Evolutionary conservation across 208 protist species (phyloP).

Genomic region (Leishmania tarentolae): DNA sequence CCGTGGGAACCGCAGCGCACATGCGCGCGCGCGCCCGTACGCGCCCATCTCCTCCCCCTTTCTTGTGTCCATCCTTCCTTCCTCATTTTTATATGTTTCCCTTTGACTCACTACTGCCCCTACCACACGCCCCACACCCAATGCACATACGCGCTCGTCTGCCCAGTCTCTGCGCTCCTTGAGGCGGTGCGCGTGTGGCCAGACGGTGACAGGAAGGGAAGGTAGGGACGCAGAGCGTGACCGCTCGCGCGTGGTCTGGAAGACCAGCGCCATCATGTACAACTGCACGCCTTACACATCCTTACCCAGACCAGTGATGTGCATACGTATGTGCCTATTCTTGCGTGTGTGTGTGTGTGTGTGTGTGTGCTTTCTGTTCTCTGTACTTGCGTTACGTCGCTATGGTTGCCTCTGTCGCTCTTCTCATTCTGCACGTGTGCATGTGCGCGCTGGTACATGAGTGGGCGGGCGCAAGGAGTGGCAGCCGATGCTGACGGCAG

Average conservation of each 20-base stretch:
- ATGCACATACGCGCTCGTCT: not conserved
- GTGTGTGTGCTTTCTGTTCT: not conserved
- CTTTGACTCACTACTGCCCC: no score
- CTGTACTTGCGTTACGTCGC: not conserved
- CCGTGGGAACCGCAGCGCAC: not conserved
- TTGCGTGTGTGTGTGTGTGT: no score
- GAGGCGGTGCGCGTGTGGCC: not conserved
- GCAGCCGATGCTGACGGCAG: not conserved
- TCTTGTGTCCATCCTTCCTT: not conserved
- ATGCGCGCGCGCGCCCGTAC: not conserved
- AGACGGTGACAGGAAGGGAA: not conserved
- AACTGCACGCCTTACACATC: not conserved
- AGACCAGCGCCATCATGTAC: not conserved
- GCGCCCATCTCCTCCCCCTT: not conserved
- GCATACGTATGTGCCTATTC: no score
- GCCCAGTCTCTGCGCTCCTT: not conserved
- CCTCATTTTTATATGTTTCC: not conserved
- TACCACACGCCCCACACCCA: no score
- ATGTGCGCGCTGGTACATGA: not conserved
- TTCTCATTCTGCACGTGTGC: not conserved
- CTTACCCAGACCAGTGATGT: no score
- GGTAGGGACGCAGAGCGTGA: not conserved
- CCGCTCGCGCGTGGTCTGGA: not conserved
- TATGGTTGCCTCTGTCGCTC: not conserved
- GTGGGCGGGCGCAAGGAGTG: not conserved